These are phyloP conservation scores for Seiridium unicorne DNA, from an alignment of 2,329 filamentous ascomycete genomes.

Conservation along the genomic window DNA sequence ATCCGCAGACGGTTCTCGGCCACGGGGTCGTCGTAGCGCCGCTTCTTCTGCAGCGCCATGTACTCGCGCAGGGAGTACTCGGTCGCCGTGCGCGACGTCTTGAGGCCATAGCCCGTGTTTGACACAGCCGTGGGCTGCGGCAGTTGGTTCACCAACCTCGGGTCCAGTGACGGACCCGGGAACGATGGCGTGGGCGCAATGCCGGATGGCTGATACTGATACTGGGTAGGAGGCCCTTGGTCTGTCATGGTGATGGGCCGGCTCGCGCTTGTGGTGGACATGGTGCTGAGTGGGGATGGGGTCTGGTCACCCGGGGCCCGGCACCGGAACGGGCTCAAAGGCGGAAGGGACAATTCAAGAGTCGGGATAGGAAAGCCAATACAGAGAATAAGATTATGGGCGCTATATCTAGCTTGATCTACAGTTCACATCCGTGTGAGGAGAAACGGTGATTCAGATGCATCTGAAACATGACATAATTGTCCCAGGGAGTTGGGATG, in stretches of 20 bases:
- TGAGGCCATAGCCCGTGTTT: slow-evolving; percentile 18
- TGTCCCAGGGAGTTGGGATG: background rate
- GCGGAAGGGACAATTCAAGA: background rate
- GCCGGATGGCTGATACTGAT: background rate
- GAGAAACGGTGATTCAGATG: background rate
- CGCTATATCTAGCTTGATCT: too few relatives aligned
- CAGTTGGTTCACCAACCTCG: background rate
- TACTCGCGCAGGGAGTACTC: slow-evolving; percentile 34
- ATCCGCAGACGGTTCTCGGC: slow-evolving; percentile 40
- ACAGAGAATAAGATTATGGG: too few relatives aligned
- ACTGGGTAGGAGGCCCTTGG: background rate
- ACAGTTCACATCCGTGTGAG: too few relatives aligned
- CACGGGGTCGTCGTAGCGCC: slow-evolving; percentile 28
- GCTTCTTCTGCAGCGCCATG: slow-evolving; percentile 29
- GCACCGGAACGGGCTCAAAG: background rate
- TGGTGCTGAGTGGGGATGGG: background rate
- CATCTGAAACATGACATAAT: background rate
- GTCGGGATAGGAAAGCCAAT: too few relatives aligned
- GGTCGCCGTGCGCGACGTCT: slow-evolving; percentile 18
- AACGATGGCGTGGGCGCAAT: background rate
- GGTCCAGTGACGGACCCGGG: background rate
- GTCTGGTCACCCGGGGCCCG: background rate
- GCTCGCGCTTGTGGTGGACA: background rate
- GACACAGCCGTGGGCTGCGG: slow-evolving; percentile 6
- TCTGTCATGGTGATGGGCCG: background rate